Percentiles rank a stretch among this genome's conserved stretches.
phyloP scores from a whole-genome alignment of 2,329 filamentous ascomycete genomes.

The Cercospora sp. region DNA sequence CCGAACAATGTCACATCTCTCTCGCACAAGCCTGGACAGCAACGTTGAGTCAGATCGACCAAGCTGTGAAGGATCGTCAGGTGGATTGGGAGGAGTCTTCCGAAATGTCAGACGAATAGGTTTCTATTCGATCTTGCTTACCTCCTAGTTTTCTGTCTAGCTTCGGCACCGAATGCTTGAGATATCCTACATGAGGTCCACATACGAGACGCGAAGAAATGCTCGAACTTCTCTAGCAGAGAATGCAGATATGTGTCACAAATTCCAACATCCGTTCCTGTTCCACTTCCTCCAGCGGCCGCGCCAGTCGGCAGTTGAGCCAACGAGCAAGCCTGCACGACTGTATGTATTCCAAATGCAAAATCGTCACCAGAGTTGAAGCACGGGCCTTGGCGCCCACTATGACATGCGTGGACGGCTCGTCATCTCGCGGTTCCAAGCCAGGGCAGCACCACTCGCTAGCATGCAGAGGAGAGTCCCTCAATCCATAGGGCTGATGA shows the following conservation, averaged over 20 bases:
- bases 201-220: too few relatives aligned
- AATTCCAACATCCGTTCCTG: neutral
- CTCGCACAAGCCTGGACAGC: constrained; percentile 20
- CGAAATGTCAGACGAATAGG: neutral
- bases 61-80: constrained; percentile 26
- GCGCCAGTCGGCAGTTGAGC: neutral
- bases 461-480: neutral
- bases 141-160: too few relatives aligned
- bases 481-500: neutral
- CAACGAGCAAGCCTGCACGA: neutral
- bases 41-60: constrained; percentile 25
- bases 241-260: neutral
- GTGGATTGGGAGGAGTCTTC: constrained; percentile 8
- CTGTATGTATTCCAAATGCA: neutral
- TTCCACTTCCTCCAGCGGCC: neutral
- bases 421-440: neutral
- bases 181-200: too few relatives aligned
- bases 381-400: neutral
- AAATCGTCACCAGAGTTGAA: neutral
- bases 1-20: constrained; percentile 17
- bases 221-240: neutral
- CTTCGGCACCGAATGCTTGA: too few relatives aligned
- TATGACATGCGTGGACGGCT: neutral
- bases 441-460: neutral
- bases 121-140: neutral